Evolutionary conservation across 768 basidiomycete species (phyloP).

Genomic region (Gyrodon lividus): DNA sequence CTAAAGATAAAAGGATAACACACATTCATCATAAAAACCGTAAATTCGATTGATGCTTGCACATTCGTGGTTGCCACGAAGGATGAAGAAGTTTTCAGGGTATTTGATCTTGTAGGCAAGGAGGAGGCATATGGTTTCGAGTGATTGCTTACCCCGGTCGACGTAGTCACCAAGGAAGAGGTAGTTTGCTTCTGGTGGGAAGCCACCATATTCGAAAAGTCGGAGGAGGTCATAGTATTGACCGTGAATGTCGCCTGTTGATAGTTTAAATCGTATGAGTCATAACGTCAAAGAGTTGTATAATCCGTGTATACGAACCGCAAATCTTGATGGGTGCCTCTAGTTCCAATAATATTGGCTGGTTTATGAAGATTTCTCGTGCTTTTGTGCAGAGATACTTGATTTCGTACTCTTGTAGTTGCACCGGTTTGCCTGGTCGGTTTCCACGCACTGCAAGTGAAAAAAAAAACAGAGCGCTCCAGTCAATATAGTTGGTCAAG

Average conservation of each 20-base stretch:
- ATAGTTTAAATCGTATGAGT: conserved; percentile 21
- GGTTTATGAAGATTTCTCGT: conserved; percentile 98
- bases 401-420: conserved; percentile 98
- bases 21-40: conserved; percentile 99
- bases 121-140: conserved; percentile 99
- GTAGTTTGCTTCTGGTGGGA: conserved; percentile 99
- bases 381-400: conserved; percentile 99
- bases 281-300: conserved; percentile 11
- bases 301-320: conserved; percentile 53
- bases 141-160: conserved; percentile 97
- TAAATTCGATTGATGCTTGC: conserved; percentile 99
- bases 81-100: conserved; percentile 99
- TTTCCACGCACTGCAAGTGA: conserved; percentile 83
- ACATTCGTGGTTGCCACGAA: conserved; percentile 98
- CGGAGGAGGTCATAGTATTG: conserved; percentile 99
- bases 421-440: conserved; percentile 97
- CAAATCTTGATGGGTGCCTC: conserved; percentile 99
- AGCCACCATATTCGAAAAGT: conserved; percentile 98
- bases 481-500: conserved; percentile 17
- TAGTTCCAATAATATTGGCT: conserved; percentile 95
- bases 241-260: conserved; percentile 93
- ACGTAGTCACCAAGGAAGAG: conserved; percentile 99
- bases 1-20: conserved; percentile 32
- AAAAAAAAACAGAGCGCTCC: conserved; percentile 22
- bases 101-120: conserved; percentile 99